Conservation (phyloP, 2,329 filamentous ascomycete genomes). For the Verticillium dahliae region DNA sequence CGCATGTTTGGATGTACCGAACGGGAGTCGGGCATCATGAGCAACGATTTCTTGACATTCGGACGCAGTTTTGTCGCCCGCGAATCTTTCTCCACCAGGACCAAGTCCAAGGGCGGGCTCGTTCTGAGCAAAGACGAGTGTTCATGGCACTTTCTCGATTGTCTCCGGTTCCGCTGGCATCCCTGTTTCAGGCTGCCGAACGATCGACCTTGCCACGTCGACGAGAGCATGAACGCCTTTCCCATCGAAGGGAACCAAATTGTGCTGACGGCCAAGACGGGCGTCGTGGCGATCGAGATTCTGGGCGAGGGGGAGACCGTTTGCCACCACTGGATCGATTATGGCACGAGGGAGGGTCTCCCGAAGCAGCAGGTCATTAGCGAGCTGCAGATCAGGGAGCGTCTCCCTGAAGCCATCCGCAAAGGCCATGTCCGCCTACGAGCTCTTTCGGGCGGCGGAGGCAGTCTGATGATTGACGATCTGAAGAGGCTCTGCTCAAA, state of each 20-base stretch:
- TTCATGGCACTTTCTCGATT: slow-evolving; percentile 84
- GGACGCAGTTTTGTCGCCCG: slow-evolving; percentile 77
- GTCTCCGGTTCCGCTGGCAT: slow-evolving; percentile 81
- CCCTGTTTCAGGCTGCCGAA: slow-evolving; percentile 81
- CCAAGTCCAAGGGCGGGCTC: slow-evolving; percentile 72
- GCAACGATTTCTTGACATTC: slow-evolving; percentile 76
- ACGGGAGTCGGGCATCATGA: slow-evolving; percentile 87
- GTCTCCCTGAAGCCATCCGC: slow-evolving; percentile 65
- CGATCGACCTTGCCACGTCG: slow-evolving; percentile 57
- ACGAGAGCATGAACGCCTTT: slow-evolving; percentile 81
- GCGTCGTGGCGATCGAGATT: slow-evolving; percentile 80
- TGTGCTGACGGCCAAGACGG: slow-evolving; percentile 70
- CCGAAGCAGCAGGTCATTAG: slow-evolving; percentile 42
- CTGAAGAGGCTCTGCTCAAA: slow-evolving; percentile 66
- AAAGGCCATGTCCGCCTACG: slow-evolving; percentile 55
- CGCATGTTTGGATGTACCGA: slow-evolving; percentile 87
- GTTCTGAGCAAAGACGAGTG: slow-evolving; percentile 78
- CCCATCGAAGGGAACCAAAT: slow-evolving; percentile 72
- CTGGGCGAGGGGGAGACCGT: slow-evolving; percentile 73
- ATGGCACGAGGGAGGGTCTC: neutral
- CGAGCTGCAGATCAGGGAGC: slow-evolving; percentile 66
- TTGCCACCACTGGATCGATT: slow-evolving; percentile 74
- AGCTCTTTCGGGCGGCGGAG: slow-evolving; percentile 67
- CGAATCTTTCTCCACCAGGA: slow-evolving; percentile 82
- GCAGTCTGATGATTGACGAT: slow-evolving; percentile 71